Conservation (phyloP, 1,284 basidiomycete species). For the Vanrija pseudolonga region DNA sequence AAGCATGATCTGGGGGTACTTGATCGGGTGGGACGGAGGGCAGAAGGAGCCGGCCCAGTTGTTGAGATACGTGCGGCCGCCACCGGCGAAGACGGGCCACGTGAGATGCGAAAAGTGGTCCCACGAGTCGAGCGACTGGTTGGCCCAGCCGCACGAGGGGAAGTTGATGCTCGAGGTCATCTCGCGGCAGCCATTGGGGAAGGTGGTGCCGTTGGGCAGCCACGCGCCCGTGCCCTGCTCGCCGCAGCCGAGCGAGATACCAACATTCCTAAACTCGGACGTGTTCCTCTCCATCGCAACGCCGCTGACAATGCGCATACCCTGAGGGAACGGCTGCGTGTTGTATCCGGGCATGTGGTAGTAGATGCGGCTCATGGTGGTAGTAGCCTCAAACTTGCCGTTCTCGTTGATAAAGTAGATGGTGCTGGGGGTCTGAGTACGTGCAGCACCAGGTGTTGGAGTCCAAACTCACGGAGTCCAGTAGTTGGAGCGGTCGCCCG, state of each 20-base stretch:
- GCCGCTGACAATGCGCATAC: constrained; percentile 43
- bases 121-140: constrained; percentile 28
- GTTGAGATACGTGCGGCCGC: neutral
- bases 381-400: constrained; percentile 21
- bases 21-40: constrained; percentile 16
- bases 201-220: constrained; percentile 33
- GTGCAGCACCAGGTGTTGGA: no score
- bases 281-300: constrained; percentile 21
- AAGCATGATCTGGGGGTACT: constrained; percentile 31
- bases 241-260: constrained; percentile 33
- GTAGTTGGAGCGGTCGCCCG: constrained; percentile 40
- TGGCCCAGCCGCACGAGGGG: constrained; percentile 37
- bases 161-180: constrained; percentile 32
- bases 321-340: constrained; percentile 43
- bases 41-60: constrained; percentile 13
- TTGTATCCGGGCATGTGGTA: constrained; percentile 26
- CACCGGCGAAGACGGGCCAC: constrained; percentile 26
- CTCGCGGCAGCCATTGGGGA: constrained; percentile 21
- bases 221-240: constrained; percentile 16
- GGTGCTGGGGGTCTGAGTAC: constrained; percentile 51
- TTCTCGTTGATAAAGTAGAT: constrained; percentile 25
- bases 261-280: constrained; percentile 12
- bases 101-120: constrained; percentile 47
- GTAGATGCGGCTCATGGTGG: constrained; percentile 37
- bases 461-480: constrained; percentile 33